Percentiles rank a stretch among this genome's conserved stretches.
phyloP scores from a whole-genome alignment of 2,329 filamentous ascomycete species.

The Trichoderma hamatum region DNA sequence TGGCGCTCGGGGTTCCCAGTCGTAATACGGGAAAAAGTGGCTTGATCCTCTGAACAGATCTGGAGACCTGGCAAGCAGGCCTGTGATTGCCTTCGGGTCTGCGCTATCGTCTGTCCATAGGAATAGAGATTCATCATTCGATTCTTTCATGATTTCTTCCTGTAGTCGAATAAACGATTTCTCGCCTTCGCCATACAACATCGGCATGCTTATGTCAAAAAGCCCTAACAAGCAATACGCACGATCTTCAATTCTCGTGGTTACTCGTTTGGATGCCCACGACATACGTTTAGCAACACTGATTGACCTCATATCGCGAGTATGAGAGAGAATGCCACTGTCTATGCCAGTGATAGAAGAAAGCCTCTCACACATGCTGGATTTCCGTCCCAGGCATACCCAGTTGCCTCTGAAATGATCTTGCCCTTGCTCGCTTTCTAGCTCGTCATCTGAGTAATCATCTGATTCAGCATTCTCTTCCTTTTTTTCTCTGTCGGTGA shows the following conservation, averaged over 20 bases:
- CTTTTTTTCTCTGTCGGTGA: neutral
- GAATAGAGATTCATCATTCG: conserved; percentile 32
- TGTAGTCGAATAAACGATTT: conserved; percentile 33
- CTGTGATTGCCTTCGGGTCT: neutral
- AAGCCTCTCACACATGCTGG: conserved; percentile 23
- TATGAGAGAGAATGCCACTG: conserved; percentile 7
- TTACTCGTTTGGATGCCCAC: conserved; percentile 32
- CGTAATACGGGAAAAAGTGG: neutral
- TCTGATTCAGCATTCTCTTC: neutral
- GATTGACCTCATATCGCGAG: neutral
- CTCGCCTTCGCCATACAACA: conserved; percentile 35
- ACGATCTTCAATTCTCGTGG: conserved; percentile 33
- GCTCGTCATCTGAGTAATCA: neutral
- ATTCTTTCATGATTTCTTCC: conserved; percentile 33
- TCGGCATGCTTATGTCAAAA: conserved; percentile 35
- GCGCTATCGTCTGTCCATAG: conserved; percentile 29
- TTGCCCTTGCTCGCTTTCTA: neutral
- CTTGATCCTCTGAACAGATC: neutral
- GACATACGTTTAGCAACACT: conserved; percentile 32
- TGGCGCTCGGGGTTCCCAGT: neutral
- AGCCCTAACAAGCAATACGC: conserved; percentile 36
- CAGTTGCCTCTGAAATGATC: conserved; percentile 31
- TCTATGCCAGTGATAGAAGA: conserved; percentile 32
- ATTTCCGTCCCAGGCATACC: conserved; percentile 35
- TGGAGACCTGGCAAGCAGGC: neutral